Percentiles rank a stretch among this genome's conserved stretches.
phyloP scores from a whole-genome alignment of 2,329 filamentous ascomycete species.

The Phialophora tarda region DNA sequence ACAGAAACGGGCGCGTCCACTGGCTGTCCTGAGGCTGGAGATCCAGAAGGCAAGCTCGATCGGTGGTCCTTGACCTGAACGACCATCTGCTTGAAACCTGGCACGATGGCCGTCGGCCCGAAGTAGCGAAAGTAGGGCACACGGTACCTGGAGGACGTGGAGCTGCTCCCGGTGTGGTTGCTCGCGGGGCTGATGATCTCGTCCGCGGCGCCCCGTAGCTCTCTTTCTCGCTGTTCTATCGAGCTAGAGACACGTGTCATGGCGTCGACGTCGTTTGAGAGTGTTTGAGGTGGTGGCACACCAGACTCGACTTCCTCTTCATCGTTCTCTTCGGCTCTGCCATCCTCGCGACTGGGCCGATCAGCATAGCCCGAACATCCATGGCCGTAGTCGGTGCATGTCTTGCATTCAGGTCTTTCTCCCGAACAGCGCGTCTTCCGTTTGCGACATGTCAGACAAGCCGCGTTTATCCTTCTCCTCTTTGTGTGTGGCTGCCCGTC shows the following conservation, averaged over 20 bases:
- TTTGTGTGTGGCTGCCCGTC: constrained; percentile 82
- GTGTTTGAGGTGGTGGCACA: constrained; percentile 22
- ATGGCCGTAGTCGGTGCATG: constrained; percentile 74
- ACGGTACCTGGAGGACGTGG: constrained; percentile 60
- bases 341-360: constrained; percentile 24
- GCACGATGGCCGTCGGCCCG: constrained; percentile 87
- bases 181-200: constrained; percentile 44
- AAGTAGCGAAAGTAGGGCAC: constrained; percentile 93
- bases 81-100: constrained; percentile 81
- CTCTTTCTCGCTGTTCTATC: constrained; percentile 2
- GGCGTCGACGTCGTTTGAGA: constrained; percentile 15
- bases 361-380: constrained; percentile 71
- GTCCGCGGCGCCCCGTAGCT: constrained; percentile 8
- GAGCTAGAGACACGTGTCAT: background rate
- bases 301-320: constrained; percentile 29
- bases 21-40: constrained; percentile 30
- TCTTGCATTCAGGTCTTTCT: constrained; percentile 73
- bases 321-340: constrained; percentile 27
- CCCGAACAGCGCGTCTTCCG: constrained; percentile 78
- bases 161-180: constrained; percentile 46
- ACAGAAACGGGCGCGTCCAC: constrained; percentile 15
- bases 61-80: constrained; percentile 36
- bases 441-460: constrained; percentile 75
- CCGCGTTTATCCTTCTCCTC: constrained; percentile 76
- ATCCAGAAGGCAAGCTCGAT: constrained; percentile 28